phyloP scores from a whole-genome alignment of 495 filamentous ascomycete genomes.

The Penicillium fimorum region DNA sequence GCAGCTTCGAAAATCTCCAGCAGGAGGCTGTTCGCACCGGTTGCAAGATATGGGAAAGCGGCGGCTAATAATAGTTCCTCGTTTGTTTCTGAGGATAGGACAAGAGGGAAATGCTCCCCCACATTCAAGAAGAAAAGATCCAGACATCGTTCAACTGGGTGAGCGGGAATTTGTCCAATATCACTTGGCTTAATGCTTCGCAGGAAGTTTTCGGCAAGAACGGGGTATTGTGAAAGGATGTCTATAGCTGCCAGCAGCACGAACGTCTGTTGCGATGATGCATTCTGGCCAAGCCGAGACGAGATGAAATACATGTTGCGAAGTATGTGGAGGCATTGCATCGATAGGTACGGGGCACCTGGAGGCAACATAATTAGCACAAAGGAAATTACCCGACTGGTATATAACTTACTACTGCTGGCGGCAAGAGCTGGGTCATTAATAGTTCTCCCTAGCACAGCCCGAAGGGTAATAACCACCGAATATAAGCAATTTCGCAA shows the following conservation, averaged over 20 bases:
- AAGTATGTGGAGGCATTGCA: slow-evolving; percentile 74
- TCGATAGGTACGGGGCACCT: slow-evolving; percentile 69
- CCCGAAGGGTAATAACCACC: slow-evolving; percentile 70
- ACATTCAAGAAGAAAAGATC: slow-evolving; percentile 92
- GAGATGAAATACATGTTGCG: slow-evolving; percentile 87
- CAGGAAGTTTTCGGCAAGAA: slow-evolving; percentile 68
- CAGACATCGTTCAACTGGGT: slow-evolving; percentile 73
- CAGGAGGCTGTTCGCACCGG: slow-evolving; percentile 59
- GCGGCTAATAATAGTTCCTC: slow-evolving; percentile 74
- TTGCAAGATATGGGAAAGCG: slow-evolving; percentile 73
- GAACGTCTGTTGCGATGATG: slow-evolving; percentile 80
- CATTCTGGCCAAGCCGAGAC: slow-evolving; percentile 67
- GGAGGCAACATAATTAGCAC: background rate
- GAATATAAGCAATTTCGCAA: slow-evolving; percentile 79
- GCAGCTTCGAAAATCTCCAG: slow-evolving; percentile 87
- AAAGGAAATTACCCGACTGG: background rate
- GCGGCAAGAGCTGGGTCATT: slow-evolving; percentile 53
- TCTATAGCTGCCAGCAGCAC: slow-evolving; percentile 88
- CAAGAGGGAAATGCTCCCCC: slow-evolving; percentile 78
- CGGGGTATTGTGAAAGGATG: slow-evolving; percentile 72
- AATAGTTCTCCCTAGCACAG: slow-evolving; percentile 67
- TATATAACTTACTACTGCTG: slow-evolving; percentile 48
- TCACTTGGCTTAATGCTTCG: slow-evolving; percentile 57
- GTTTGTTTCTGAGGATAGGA: slow-evolving; percentile 60
- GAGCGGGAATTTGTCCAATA: slow-evolving; percentile 63